phyloP scores from a whole-genome alignment of 345 rosid species.

The Hibiscus mutabilis region DNA sequence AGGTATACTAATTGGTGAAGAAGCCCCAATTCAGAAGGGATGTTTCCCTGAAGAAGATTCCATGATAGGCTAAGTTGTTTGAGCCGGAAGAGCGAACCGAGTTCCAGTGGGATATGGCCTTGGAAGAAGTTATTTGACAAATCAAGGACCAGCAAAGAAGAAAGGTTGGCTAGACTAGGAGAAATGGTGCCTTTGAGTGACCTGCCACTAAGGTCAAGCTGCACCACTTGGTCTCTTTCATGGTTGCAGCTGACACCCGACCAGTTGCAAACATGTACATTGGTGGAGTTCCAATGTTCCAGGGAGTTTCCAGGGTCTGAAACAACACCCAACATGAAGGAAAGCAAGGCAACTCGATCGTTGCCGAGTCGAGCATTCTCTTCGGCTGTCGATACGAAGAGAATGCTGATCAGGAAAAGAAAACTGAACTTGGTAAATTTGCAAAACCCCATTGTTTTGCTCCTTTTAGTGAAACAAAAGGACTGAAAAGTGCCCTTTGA shows the following conservation, averaged over 20 bases:
- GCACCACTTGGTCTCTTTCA: conserved; percentile 27
- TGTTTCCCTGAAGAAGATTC: conserved; percentile 59
- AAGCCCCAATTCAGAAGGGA: conserved; percentile 52
- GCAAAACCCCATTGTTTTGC: conserved; percentile 33
- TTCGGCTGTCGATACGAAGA: conserved; percentile 23
- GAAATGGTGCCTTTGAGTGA: conserved; percentile 61
- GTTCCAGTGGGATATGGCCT: conserved; percentile 58
- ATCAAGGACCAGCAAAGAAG: conserved; percentile 58
- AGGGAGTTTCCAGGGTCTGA: conserved; percentile 46
- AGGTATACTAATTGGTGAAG: conserved; percentile 46
- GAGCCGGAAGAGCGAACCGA: conserved; percentile 47
- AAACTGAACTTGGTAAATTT: conserved; percentile 25
- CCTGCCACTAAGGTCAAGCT: conserved; percentile 53
- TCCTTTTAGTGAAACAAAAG: not conserved
- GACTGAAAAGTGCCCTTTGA: not conserved
- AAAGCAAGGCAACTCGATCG: conserved; percentile 51
- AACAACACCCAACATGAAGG: conserved; percentile 46
- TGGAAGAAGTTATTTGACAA: conserved; percentile 61
- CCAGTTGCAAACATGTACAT: conserved; percentile 65
- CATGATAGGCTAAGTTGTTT: conserved; percentile 52
- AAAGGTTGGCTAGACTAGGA: conserved; percentile 50
- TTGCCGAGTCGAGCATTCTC: conserved; percentile 7
- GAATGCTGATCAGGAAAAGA: conserved; percentile 24
- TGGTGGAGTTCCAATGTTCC: conserved; percentile 41
- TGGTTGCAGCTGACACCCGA: conserved; percentile 59